Percentiles rank a stretch among this genome's conserved stretches.
These are phyloP conservation scores for Leccinum aurantiacum DNA, from an alignment of 768 basidiomycete genomes.

Conservation along the genomic window DNA sequence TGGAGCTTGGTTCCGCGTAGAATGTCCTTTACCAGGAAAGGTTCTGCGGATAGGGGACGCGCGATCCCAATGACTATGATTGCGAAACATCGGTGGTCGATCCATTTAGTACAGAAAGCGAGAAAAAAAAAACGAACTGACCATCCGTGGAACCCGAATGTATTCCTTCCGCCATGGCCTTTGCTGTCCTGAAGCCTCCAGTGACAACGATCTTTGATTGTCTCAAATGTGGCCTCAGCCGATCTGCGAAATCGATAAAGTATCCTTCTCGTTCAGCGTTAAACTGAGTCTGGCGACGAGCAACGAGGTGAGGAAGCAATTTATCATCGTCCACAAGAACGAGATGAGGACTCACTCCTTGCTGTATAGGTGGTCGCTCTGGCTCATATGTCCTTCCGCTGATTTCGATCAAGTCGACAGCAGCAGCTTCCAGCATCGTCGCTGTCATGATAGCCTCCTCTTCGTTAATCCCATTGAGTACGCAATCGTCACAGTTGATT, in stretches of 20 bases:
- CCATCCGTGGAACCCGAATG: constrained; percentile 24
- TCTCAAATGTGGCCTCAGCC: constrained; percentile 24
- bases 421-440: constrained; percentile 32
- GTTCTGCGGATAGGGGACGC: constrained; percentile 32
- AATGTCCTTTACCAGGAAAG: constrained; percentile 30
- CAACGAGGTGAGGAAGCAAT: neutral
- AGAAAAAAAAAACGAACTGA: constrained; percentile 12
- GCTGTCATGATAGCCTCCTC: constrained; percentile 36
- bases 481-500: constrained; percentile 32
- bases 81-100: neutral
- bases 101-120: neutral
- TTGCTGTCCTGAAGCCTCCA: constrained; percentile 31
- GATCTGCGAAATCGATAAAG: constrained; percentile 33
- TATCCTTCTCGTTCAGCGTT: constrained; percentile 26
- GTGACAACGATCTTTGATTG: constrained; percentile 31
- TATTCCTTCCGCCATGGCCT: constrained; percentile 32
- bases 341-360: constrained; percentile 11
- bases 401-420: constrained; percentile 43
- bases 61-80: constrained; percentile 30
- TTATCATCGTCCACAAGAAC: neutral
- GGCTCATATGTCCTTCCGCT: constrained; percentile 40
- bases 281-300: constrained; percentile 11
- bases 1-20: constrained; percentile 23
- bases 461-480: constrained; percentile 29
- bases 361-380: constrained; percentile 1